Percentiles rank a stretch among this genome's conserved stretches.
These are phyloP conservation scores for Mortierella sp. DNA, from an alignment of 371 early-diverging fungal genomes.

Conservation along the genomic window DNA sequence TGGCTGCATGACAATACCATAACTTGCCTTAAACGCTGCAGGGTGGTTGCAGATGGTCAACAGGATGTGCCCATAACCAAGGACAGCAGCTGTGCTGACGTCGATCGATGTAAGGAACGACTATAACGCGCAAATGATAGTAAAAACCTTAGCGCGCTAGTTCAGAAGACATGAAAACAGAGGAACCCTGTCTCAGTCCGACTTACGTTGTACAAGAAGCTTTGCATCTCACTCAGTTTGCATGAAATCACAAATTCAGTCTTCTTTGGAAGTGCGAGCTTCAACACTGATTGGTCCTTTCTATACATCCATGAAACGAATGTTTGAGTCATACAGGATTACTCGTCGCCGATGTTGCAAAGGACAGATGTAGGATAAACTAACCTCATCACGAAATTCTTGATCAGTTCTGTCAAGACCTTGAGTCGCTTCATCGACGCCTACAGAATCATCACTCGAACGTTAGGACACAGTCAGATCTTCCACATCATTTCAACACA, in stretches of 20 bases:
- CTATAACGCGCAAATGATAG: not conserved
- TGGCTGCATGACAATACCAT: not conserved
- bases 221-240: constrained; percentile 66
- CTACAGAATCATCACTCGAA: constrained; percentile 8
- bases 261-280: constrained; percentile 71
- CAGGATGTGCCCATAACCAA: constrained; percentile 50
- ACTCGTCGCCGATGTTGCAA: too few species aligned
- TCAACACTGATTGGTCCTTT: constrained; percentile 61
- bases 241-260: constrained; percentile 76
- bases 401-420: constrained; percentile 63
- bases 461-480: constrained; percentile 5
- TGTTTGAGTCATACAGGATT: too few species aligned
- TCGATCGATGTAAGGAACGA: constrained; percentile 15
- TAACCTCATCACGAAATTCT: constrained; percentile 60
- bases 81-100: constrained; percentile 3
- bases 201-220: constrained; percentile 58
- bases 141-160: too few species aligned
- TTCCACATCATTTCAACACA: not conserved
- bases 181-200: not conserved
- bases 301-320: too few species aligned
- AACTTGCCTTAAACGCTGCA: constrained; percentile 59
- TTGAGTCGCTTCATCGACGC: constrained; percentile 53
- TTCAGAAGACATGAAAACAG: too few species aligned
- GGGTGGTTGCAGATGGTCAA: constrained; percentile 80
- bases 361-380: not conserved